Evolutionary conservation across 1,284 basidiomycete species (phyloP).

Genomic region (Trametes versicolor): DNA sequence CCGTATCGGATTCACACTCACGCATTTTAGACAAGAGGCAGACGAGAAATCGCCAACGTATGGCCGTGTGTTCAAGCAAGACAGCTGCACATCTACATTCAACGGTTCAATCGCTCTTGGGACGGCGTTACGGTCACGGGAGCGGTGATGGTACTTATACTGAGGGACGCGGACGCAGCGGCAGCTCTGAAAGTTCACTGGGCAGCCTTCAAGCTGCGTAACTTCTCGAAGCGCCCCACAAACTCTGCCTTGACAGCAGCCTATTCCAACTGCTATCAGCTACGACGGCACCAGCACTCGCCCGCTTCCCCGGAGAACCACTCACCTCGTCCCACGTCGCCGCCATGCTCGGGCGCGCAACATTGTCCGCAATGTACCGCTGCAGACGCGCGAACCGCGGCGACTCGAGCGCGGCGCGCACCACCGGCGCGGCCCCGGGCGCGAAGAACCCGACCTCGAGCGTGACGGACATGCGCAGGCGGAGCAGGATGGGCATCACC

Average conservation of each 20-base stretch:
- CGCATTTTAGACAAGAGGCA: no score
- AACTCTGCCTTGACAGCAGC: neutral
- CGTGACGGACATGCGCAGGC: slow-evolving; percentile 37
- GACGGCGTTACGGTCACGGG: no score
- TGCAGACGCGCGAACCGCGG: slow-evolving; percentile 43
- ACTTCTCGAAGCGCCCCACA: neutral
- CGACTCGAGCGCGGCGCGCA: slow-evolving; percentile 38
- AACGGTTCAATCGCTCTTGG: no score
- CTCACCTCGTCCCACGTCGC: slow-evolving; percentile 46
- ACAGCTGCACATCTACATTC: no score
- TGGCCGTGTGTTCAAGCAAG: no score
- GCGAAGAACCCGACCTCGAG: slow-evolving; percentile 43
- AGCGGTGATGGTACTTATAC: no score
- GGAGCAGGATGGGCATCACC: slow-evolving; percentile 49
- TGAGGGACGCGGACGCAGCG: no score
- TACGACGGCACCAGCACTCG: neutral
- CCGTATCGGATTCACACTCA: no score
- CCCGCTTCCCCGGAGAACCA: neutral
- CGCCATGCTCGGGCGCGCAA: slow-evolving; percentile 43
- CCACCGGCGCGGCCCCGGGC: slow-evolving; percentile 38
- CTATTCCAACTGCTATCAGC: neutral
- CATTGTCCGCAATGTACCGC: slow-evolving; percentile 43
- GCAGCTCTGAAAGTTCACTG: neutral
- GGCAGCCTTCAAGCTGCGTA: neutral
- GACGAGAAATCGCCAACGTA: no score